phyloP scores from a whole-genome alignment of 1,139 yeast genomes.

The Tardiomyces blankii region DNA sequence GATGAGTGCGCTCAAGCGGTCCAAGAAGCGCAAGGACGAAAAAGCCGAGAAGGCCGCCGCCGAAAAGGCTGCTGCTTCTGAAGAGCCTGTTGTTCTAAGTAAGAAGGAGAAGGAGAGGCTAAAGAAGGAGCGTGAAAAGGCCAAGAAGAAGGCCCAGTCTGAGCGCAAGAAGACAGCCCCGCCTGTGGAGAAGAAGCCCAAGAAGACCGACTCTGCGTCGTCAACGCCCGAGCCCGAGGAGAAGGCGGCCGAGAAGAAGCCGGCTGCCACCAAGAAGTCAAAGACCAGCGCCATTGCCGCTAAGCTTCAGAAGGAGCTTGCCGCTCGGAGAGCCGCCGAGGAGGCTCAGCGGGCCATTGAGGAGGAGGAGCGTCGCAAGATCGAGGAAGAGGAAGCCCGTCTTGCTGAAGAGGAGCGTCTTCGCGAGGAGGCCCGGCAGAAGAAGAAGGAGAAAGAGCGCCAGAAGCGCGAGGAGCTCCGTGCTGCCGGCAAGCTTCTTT shows the following conservation, averaged over 20 bases:
- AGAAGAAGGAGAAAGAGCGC: conserved; percentile 62
- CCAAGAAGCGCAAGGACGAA: conserved; percentile 63
- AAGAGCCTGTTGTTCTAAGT: conserved; percentile 54
- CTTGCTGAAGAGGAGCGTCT: conserved; percentile 41
- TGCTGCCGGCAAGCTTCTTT: conserved; percentile 74
- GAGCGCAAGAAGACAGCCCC: conserved; percentile 77
- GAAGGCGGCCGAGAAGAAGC: conserved; percentile 10
- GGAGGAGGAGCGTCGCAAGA: conserved; percentile 45
- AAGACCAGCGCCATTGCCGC: conserved; percentile 33
- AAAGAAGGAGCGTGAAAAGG: conserved; percentile 95
- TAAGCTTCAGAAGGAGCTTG: conserved; percentile 59
- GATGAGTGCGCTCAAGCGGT: conserved; percentile 69
- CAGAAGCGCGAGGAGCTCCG: conserved; percentile 83
- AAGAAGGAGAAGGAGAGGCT: conserved; percentile 97
- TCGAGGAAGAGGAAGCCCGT: conserved; percentile 53
- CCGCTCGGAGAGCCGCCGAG: conserved; percentile 45
- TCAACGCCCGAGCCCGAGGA: conserved; percentile 20
- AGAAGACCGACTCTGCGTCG: conserved; percentile 17
- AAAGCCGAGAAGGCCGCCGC: conserved; percentile 37
- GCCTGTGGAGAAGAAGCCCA: conserved; percentile 31
- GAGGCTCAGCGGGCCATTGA: conserved; percentile 12
- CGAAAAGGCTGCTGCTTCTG: conserved; percentile 24
- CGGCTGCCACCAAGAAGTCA: conserved; percentile 24
- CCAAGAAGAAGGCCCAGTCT: conserved; percentile 83
- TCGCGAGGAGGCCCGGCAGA: conserved; percentile 55